Evolutionary conservation across 257 asterid genomes (phyloP).

Genomic region (Solanum medicagineum): DNA sequence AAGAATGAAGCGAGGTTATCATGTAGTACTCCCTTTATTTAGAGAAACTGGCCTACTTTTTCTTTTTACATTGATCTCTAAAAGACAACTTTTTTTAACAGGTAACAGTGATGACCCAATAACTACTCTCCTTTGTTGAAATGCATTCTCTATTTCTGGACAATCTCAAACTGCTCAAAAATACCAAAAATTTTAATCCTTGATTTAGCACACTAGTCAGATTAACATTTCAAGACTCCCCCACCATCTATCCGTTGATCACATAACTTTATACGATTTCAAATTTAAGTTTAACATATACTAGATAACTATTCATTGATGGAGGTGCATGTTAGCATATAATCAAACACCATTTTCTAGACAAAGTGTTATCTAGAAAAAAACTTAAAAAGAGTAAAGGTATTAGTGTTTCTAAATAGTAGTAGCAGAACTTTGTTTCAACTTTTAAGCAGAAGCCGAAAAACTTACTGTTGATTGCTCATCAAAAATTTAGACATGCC

Average conservation of each 20-base stretch:
- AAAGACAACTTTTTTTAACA: background rate
- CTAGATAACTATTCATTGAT: background rate
- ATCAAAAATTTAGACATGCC: background rate
- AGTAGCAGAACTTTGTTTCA: background rate
- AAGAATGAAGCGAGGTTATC: background rate
- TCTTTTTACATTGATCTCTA: background rate
- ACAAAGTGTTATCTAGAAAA: background rate
- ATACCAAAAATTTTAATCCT: background rate
- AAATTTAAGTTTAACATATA: background rate
- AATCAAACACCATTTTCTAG: too few relatives aligned
- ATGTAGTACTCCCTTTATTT: background rate
- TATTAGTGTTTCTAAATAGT: background rate
- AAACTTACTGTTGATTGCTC: background rate
- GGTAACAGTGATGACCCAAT: background rate
- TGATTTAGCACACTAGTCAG: background rate
- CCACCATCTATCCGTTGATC: background rate
- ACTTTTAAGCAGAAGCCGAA: background rate
- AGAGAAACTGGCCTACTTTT: background rate
- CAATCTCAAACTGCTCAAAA: background rate
- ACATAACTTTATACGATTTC: background rate
- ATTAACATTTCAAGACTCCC: background rate
- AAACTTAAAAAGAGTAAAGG: background rate
- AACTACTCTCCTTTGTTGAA: background rate
- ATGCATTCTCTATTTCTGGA: background rate
- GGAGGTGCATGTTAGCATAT: background rate